These are phyloP conservation scores for Patellifolia procumbens DNA, from an alignment of 179 eudicot genomes.

Conservation along the genomic window DNA sequence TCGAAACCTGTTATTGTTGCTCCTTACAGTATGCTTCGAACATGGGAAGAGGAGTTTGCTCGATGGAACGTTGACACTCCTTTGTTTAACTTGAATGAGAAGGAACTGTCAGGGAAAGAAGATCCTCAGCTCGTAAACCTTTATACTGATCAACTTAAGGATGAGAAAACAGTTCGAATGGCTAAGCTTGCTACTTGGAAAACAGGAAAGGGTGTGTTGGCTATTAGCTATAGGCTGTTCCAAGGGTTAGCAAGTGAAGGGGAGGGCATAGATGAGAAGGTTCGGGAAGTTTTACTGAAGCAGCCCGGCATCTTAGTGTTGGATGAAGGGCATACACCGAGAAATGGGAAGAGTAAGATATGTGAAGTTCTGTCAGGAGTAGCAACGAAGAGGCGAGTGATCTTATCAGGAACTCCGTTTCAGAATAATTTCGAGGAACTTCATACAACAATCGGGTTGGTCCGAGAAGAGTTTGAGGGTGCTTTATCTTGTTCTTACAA, in stretches of 20 bases:
- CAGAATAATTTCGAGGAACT: constrained; percentile 48
- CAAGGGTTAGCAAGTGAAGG: constrained; percentile 25
- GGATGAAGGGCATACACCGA: constrained; percentile 50
- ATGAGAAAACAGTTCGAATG: constrained; percentile 15
- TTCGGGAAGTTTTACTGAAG: constrained; percentile 23
- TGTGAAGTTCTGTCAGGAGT: constrained; percentile 29
- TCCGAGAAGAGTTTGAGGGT: constrained; percentile 33
- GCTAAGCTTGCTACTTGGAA: constrained; percentile 36
- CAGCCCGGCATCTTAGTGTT: constrained; percentile 32
- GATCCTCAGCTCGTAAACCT: not conserved
- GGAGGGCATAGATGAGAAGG: constrained; percentile 5
- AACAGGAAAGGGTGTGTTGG: constrained; percentile 33
- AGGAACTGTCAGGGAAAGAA: constrained; percentile 44
- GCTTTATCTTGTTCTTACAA: not conserved
- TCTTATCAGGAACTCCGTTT: constrained; percentile 53
- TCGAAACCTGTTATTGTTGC: constrained; percentile 40
- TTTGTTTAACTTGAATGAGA: constrained; percentile 49
- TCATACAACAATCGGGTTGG: constrained; percentile 33
- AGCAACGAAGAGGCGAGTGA: constrained; percentile 31
- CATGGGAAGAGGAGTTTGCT: constrained; percentile 48
- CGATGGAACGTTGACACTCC: constrained; percentile 35
- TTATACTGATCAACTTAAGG: not conserved
- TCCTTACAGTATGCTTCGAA: constrained; percentile 39
- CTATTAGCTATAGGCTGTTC: constrained; percentile 37
- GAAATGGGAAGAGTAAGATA: constrained; percentile 38